phyloP scores from a whole-genome alignment of 2,329 filamentous ascomycete genomes.

The Dactylellina haptotyla region DNA sequence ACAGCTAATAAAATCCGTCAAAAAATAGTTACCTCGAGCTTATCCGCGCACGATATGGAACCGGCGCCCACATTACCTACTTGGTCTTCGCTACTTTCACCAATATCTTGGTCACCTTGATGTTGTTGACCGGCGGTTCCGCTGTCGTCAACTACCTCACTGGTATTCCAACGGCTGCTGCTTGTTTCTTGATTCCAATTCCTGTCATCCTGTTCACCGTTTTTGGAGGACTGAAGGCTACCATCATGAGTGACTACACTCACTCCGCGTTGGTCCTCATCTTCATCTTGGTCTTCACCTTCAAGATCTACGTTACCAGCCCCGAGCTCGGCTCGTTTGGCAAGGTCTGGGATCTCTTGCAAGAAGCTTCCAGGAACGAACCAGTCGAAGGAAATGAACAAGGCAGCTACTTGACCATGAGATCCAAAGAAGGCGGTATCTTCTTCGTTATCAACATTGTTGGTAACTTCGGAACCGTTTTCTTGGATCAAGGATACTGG shows the following conservation, averaged over 20 bases:
- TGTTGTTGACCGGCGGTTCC: slow-evolving; percentile 85
- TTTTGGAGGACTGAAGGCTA: slow-evolving; percentile 65
- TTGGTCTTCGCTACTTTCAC: slow-evolving; percentile 84
- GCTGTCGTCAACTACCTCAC: slow-evolving; percentile 78
- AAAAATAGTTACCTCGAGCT: slow-evolving; percentile 68
- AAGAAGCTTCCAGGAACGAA: slow-evolving; percentile 73
- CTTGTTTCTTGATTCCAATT: slow-evolving; percentile 82
- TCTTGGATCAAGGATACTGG: slow-evolving; percentile 69
- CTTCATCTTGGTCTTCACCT: slow-evolving; percentile 85
- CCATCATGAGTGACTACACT: slow-evolving; percentile 84
- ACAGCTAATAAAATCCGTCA: slow-evolving; percentile 4
- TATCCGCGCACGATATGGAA: slow-evolving; percentile 81
- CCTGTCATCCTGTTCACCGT: slow-evolving; percentile 82
- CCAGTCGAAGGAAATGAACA: slow-evolving; percentile 82
- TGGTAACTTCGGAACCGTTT: slow-evolving; percentile 74
- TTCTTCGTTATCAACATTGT: slow-evolving; percentile 94
- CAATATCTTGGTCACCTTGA: slow-evolving; percentile 86
- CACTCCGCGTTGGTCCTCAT: slow-evolving; percentile 86
- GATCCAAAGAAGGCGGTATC: slow-evolving; percentile 79
- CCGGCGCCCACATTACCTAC: slow-evolving; percentile 77
- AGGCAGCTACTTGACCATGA: slow-evolving; percentile 89
- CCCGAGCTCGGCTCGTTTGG: slow-evolving; percentile 77
- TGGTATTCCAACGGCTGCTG: slow-evolving; percentile 79
- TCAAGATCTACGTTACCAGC: slow-evolving; percentile 81
- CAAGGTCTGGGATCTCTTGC: slow-evolving; percentile 80